Evolutionary conservation across 2,329 filamentous ascomycete species (phyloP), one percentile per base, ranked within the genome.

Genomic region (Dactylellina cionopaga): DNA sequence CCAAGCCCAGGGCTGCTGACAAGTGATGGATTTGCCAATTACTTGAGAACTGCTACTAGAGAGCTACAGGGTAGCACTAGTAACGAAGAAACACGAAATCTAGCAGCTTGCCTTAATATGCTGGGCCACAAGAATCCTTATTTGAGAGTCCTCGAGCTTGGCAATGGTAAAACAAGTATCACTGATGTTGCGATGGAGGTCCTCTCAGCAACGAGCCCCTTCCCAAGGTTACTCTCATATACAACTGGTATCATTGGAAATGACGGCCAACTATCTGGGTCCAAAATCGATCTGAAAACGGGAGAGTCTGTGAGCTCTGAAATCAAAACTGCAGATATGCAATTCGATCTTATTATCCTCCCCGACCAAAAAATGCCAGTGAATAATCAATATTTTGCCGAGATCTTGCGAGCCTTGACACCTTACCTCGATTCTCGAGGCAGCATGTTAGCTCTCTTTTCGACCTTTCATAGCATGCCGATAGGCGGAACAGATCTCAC

Each of bases 101-200:
- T 69, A 6, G 70, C 51, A 24, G 76, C 79, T 10, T 76, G 78
- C 33, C 55, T 80, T 43, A 75, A 60, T 9, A 51, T 74, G 9
- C 31, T 75, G 1, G 74, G 60, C 19, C 79, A 82, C 62, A 78
- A 81, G 47, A 79, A 78, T 24, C 79, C 81, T 0, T 74, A 66
- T 1, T 75, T 81, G 7, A 78, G 79, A 68, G 77, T 80, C 72
- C 75, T 83, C 0, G 81, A 83, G 60, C 77, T 83, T 19, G 82
- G 81, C 7, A 80, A 80, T 11, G 81, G 81, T 0, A 83, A 80
- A 0, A 81, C 81, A 2, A 78, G 78, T 3, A 77, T 79, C 15
- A 35, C 13, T 9, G 52, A 24, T 0, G 24, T 10, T 1, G 43
- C 33, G 0, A 13, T 66, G 9, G 25, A 58, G n/a, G 37, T 22